Conservation (phyloP, 768 basidiomycete species). For the Paxillus involutus region DNA sequence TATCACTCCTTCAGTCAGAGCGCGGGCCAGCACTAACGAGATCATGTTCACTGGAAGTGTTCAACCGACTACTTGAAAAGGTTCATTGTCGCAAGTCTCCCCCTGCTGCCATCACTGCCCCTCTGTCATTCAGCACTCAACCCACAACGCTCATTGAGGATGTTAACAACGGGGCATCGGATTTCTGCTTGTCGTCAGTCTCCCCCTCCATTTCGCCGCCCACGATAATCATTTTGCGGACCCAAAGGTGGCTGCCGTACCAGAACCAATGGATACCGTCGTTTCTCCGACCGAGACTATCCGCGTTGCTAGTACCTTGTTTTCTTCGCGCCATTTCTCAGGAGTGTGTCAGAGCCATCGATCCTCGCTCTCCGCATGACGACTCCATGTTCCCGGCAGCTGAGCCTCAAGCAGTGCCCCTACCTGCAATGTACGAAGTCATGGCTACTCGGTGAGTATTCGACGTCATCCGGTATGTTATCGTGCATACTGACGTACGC, state of each 20-base stretch:
- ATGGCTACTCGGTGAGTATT: conserved; percentile 22
- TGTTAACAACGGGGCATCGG: too few relatives aligned
- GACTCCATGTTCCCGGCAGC: conserved; percentile 24
- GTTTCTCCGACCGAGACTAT: conserved; percentile 28
- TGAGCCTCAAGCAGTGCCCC: conserved; percentile 26
- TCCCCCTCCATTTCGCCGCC: too few relatives aligned
- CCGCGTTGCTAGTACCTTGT: conserved; percentile 20
- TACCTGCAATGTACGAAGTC: conserved; percentile 35
- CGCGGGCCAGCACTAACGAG: too few relatives aligned
- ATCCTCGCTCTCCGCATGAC: conserved; percentile 34
- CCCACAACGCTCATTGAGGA: too few relatives aligned
- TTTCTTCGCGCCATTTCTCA: background rate
- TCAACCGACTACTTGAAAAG: too few relatives aligned
- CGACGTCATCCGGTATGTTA: too few relatives aligned
- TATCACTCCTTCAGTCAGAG: too few relatives aligned
- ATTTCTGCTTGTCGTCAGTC: too few relatives aligned
- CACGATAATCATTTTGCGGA: conserved; percentile 31
- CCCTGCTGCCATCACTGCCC: too few relatives aligned
- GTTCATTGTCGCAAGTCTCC: too few relatives aligned
- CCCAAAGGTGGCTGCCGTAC: conserved; percentile 10
- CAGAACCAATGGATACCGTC: conserved; percentile 10
- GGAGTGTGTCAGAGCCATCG: conserved; percentile 10
- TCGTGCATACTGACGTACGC: background rate
- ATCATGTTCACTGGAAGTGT: too few relatives aligned
- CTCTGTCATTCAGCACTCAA: too few relatives aligned